Base-by-base conservation (phyloP, 2,329 filamentous ascomycete species). In the Chrysoporthe cubensis region DNA sequence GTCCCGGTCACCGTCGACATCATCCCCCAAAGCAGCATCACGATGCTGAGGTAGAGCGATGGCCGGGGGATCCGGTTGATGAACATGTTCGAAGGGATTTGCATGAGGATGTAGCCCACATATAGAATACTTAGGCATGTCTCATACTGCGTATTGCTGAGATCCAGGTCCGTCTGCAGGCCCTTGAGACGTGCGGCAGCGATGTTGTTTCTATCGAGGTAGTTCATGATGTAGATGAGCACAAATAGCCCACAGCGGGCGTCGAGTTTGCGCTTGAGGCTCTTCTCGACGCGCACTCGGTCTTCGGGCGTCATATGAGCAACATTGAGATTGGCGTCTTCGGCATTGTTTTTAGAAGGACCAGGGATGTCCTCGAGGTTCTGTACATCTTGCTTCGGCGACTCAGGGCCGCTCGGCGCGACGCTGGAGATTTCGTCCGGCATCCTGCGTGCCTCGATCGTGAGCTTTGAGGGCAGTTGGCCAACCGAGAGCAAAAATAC, bases 171-270 rank as follows among this genome's bases (percentile, higher is more conserved):
- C 9, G 81, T 80, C 66, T 90, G 85, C 26, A 92, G 80, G 6
- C 89, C 89, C 74, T 88, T 87, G 64, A 92, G 81, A 32, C 87
- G 84, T 1, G 90, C 90, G 0, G 88, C 84, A 2, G 88, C 88
- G 70, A 91, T 90, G 76, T 91, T 90, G 75, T 90, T 90, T 46
- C 88, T 81, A 73, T 90, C 88, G 13, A 61, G 59, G 43, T 92
- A 93, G 78, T 93, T 93, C 78, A 91, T 83, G 75, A 93, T 91
- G 74, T 93, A 93, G 80, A 93, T 91, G 71, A 93, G 76, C 60
- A 93, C 87, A 67, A 93, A 86, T 72, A 91, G 86, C 81, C 76
- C 89, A 80, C 76, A 93, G 69, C 90, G 84, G 26, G 84, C 73
- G 75, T 94, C 91, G 65, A 94, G 88, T 79, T 93, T 94, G 72